phyloP scores from a whole-genome alignment of 1,284 basidiomycete species.

The Thelephora terrestris region DNA sequence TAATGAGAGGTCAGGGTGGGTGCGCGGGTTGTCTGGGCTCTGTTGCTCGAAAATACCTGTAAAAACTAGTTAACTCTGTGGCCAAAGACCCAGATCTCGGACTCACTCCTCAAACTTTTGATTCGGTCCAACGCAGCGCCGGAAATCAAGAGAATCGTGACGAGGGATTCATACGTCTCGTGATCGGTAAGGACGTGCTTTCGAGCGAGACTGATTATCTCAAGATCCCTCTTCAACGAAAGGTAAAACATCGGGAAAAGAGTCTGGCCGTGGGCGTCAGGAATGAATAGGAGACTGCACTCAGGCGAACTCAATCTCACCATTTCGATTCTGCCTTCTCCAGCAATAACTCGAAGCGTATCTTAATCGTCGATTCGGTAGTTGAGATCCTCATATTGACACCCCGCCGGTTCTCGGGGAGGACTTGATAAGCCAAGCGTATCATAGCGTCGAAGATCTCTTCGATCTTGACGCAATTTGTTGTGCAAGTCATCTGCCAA shows the following conservation, averaged over 20 bases:
- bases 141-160: background rate
- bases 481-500: conserved; percentile 11
- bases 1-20: no score
- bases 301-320: no score
- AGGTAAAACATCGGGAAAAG: conserved; percentile 16
- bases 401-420: conserved; percentile 9
- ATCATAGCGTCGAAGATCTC: no score
- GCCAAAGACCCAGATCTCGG: background rate
- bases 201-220: conserved; percentile 14
- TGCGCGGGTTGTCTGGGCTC: no score
- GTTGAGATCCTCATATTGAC: conserved; percentile 11
- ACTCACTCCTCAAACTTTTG: background rate
- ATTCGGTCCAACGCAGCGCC: background rate
- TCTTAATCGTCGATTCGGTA: conserved; percentile 14
- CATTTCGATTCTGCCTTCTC: conserved; percentile 17
- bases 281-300: background rate
- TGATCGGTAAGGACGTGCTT: conserved; percentile 14
- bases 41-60: conserved; percentile 28
- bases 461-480: conserved; percentile 20
- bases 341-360: conserved; percentile 16
- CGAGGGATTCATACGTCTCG: conserved; percentile 8
- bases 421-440: no score
- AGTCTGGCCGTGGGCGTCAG: background rate
- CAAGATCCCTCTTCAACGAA: no score
- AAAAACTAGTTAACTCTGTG: background rate